Base-by-base conservation (phyloP, 2,329 filamentous ascomycete species). In the Ophiostoma ulmi region DNA sequence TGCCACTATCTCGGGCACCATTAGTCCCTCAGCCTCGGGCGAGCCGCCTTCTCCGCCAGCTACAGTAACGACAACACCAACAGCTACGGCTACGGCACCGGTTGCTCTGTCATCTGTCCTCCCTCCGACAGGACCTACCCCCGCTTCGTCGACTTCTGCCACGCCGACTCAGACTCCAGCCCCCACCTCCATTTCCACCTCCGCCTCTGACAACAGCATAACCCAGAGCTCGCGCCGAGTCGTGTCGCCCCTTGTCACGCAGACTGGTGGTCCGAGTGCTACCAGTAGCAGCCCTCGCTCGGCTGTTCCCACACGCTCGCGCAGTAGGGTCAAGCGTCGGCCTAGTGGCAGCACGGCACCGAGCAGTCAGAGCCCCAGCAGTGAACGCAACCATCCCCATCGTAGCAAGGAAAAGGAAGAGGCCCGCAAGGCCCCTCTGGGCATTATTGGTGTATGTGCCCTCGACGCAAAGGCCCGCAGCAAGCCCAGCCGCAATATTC, bases 401-500 rank as follows among this genome's bases (percentile, higher is more conserved):
- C 80, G 84, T 48, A 78, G 83, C 74, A 83, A 84, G 73, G 85
- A 90, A 76, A 87, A 85, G 77, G 86, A 91, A 77, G 84, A 88
- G 77, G 85, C 90, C 76, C 89, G 88, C 78, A 86, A 87, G 11
- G 84, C 87, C 4, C 84, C 86, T 1, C 86, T 83, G 78, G 88
- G 88, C 63, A 84, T 89, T 67, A 97, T 99, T 77, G 95, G 95
- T 69, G 93, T 99, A 11, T 99, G 95, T 79, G 96, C 95, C 31
- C 84, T 99, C 72, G 95, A 99, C 81, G 87, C 94, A 75, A 99
- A 99, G 82, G 95, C 95, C 48, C 88, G 95, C 76, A 97, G 94
- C 84, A 98, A 98, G 80, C 95, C 95, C 1, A 97, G 94, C 78
- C 87, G 96, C 75, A 98, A 97, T 77, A 99, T 99, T 75, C 82